Conservation (phyloP, 306 rosid genomes). For the Mimosa pudica region DNA sequence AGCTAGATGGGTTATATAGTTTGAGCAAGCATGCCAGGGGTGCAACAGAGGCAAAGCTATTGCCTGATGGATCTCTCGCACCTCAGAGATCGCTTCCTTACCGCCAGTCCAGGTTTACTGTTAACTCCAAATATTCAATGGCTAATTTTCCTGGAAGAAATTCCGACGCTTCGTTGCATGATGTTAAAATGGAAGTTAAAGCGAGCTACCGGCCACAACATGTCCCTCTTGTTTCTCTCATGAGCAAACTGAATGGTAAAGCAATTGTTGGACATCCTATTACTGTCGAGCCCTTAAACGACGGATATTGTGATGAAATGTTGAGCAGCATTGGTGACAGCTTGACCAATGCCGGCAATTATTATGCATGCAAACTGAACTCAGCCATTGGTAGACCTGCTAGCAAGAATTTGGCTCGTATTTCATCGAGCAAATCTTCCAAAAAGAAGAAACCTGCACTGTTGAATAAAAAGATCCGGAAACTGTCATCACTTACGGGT, state of each 20-base stretch:
- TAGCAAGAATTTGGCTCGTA: conserved; percentile 42
- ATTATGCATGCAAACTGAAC: conserved; percentile 38
- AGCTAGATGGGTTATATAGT: conserved; percentile 46
- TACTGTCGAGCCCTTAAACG: conserved; percentile 66
- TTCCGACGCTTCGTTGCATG: conserved; percentile 57
- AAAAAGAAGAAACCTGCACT: conserved; percentile 67
- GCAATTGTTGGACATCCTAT: conserved; percentile 95
- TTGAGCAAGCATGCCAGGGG: conserved; percentile 48
- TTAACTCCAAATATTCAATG: conserved; percentile 69
- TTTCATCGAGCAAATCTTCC: conserved; percentile 48
- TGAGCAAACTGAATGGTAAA: conserved; percentile 83
- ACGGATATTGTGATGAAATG: conserved; percentile 57
- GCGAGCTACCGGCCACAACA: conserved; percentile 80
- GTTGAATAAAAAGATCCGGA: conserved; percentile 74
- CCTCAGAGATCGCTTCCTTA: conserved; percentile 78
- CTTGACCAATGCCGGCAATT: conserved; percentile 38
- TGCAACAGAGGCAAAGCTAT: conserved; percentile 46
- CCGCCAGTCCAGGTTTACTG: conserved; percentile 76
- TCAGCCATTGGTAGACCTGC: conserved; percentile 40
- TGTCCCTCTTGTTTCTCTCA: conserved; percentile 89
- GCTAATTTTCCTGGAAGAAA: conserved; percentile 58
- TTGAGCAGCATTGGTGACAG: conserved; percentile 42
- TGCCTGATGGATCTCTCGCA: conserved; percentile 54
- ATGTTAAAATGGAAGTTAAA: conserved; percentile 73
- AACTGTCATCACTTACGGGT: conserved; percentile 77